Percentiles rank a stretch among this genome's conserved stretches.
These are phyloP conservation scores for Mycena indigotica DNA, from an alignment of 768 basidiomycete genomes.

Conservation along the genomic window DNA sequence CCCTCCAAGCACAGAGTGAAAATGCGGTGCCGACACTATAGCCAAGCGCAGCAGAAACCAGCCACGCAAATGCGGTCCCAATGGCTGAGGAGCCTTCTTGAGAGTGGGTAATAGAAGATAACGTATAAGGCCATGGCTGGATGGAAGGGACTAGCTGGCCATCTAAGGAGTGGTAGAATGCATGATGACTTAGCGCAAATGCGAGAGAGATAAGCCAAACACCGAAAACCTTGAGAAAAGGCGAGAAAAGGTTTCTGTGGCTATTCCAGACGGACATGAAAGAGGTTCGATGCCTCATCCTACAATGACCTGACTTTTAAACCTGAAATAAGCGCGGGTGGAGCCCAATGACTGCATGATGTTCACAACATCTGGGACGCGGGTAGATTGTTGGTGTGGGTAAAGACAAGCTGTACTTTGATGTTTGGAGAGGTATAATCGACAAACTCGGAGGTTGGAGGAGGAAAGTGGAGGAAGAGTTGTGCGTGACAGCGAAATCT, in stretches of 20 bases:
- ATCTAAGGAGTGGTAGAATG: slow-evolving; percentile 4
- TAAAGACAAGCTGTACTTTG: no score
- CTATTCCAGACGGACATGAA: no score
- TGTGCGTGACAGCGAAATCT: no score
- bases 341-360: no score
- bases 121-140: background rate
- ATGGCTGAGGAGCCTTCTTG: slow-evolving; percentile 12
- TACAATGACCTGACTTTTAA: no score
- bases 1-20: slow-evolving; percentile 6
- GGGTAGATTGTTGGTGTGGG: no score
- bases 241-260: background rate
- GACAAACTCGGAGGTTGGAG: no score
- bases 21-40: slow-evolving; percentile 7
- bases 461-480: no score
- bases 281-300: no score
- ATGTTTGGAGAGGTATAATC: no score
- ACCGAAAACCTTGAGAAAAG: slow-evolving; percentile 1
- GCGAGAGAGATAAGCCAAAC: background rate
- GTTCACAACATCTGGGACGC: no score
- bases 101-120: background rate
- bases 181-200: slow-evolving; percentile 7
- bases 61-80: slow-evolving; percentile 9
- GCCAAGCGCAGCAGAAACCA: slow-evolving; percentile 5
- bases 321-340: no score
- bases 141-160: background rate